Base-by-base conservation (phyloP, 768 basidiomycete genomes). In the Amanita phalloides region DNA sequence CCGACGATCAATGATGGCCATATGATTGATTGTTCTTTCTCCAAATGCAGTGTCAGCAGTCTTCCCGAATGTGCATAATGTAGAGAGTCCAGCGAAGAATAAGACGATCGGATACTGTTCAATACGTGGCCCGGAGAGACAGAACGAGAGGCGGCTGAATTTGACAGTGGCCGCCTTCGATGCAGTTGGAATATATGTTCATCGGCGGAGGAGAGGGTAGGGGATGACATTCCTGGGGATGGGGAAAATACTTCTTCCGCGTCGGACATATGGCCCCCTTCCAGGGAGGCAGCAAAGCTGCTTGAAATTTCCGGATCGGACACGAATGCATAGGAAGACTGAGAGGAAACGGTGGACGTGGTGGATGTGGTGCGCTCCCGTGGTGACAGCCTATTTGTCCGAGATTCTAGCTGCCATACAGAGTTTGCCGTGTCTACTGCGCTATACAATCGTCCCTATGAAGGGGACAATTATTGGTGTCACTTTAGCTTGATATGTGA, bases 231-330 rank as follows among this genome's bases (percentile, higher is more conserved):
- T 0, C 72, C 79, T 0, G 84, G 76, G 9, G 84, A 82, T 2
- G 78, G 61, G 9, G 69, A 70, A 37, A 69, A 52, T 9, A 57
- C 62, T 55, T 89, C 86, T 51, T 90, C 88, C 11, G 72, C 71
- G 54, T 90, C 88, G 21, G 88, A 89, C 9, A 75, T 74, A 25
- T 80, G 81, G 11, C 72, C 81, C 56, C 84, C 84, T 61, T 87
- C 88, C 3, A 90, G 73, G 26, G 87, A 90, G 5, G 85, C 86
- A 1, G 86, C 85, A 57, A 90, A 89, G 62, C 84, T 86, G 66
- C 86, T 89, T 4, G 87, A 87, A 48, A 90, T 84, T 57, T 90
- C 88, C 2, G 80, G 81, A 58, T 90, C 88, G n/a, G 88, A 89
- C 7, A 90, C 73, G 51, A 88, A 74, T 3, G 88, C 87, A 58